Percentiles rank a stretch among this genome's conserved stretches.
Conservation (phyloP, 169 alveolate genomes). For the Toxoplasma gondii region DNA sequence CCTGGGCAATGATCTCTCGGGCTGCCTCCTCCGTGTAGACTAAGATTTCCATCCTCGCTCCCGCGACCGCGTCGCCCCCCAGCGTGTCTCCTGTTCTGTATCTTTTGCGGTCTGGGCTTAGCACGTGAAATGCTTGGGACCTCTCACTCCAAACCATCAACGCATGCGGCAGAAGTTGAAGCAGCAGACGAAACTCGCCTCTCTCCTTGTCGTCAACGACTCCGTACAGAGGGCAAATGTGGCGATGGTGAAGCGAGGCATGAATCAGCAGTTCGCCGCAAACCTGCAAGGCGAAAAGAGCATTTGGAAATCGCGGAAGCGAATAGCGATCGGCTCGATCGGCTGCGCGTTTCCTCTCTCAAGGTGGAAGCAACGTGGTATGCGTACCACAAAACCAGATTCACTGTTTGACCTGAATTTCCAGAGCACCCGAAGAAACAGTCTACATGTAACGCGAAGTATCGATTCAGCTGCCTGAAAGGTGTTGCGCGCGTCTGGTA, state of each 20-base stretch:
- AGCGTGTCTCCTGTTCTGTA: background rate
- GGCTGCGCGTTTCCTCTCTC: no score
- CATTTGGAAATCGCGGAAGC: no score
- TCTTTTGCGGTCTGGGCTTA: background rate
- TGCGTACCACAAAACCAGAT: no score
- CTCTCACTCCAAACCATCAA: background rate
- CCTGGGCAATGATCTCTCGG: background rate
- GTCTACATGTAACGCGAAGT: no score
- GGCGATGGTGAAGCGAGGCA: background rate
- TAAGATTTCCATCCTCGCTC: background rate
- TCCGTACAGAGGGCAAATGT: conserved; percentile 37
- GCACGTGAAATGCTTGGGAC: background rate
- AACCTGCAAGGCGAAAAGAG: background rate
- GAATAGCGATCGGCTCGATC: no score
- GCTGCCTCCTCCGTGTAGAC: conserved; percentile 38
- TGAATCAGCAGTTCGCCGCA: background rate
- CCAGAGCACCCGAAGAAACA: no score
- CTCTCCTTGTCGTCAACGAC: background rate
- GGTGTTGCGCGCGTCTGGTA: no score
- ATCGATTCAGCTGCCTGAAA: no score
- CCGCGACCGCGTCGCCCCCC: background rate
- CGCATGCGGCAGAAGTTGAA: conserved; percentile 26
- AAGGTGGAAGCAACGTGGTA: no score
- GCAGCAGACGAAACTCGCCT: background rate
- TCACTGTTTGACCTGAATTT: no score